A percentile compares a stretch with the other conserved stretches of the same genome.
These are phyloP conservation scores for Microdochium nivale DNA, from an alignment of 2,329 filamentous ascomycete genomes.

Conservation along the genomic window DNA sequence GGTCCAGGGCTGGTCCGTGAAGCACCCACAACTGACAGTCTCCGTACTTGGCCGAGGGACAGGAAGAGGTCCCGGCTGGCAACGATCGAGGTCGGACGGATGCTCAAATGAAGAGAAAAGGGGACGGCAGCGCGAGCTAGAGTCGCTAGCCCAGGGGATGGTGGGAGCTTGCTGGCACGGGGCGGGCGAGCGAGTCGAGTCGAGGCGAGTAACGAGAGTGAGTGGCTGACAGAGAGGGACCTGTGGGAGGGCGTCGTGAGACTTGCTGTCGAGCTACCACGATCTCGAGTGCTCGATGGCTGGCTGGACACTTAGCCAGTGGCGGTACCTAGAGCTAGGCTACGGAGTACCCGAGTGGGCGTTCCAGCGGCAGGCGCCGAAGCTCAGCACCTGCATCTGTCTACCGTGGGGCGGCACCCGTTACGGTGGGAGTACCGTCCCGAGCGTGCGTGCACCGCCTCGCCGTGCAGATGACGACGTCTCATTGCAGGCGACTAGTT, in stretches of 20 bases:
- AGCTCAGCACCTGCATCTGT: not conserved
- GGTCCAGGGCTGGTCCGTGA: too few relatives aligned
- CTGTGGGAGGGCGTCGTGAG: too few relatives aligned
- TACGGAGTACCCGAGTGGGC: too few relatives aligned
- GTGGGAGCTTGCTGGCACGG: not conserved
- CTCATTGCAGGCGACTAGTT: not conserved
- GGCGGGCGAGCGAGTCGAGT: not conserved
- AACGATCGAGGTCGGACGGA: not conserved
- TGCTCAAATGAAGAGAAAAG: not conserved
- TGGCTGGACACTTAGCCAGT: too few relatives aligned
- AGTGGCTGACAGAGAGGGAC: too few relatives aligned
- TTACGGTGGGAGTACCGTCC: not conserved
- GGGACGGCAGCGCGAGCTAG: not conserved
- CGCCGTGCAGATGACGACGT: not conserved
- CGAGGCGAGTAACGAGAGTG: too few relatives aligned
- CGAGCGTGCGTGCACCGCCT: not conserved
- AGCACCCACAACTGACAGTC: not conserved
- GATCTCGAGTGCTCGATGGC: too few relatives aligned
- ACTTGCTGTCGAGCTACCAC: too few relatives aligned
- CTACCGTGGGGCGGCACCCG: too few relatives aligned
- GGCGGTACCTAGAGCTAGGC: too few relatives aligned
- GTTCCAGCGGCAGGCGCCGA: too few relatives aligned
- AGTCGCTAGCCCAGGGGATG: not conserved
- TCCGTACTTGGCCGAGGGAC: not conserved
- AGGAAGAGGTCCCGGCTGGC: not conserved